Base-by-base conservation (phyloP, 164 flowering plant species). In the Protea cynaroides region DNA sequence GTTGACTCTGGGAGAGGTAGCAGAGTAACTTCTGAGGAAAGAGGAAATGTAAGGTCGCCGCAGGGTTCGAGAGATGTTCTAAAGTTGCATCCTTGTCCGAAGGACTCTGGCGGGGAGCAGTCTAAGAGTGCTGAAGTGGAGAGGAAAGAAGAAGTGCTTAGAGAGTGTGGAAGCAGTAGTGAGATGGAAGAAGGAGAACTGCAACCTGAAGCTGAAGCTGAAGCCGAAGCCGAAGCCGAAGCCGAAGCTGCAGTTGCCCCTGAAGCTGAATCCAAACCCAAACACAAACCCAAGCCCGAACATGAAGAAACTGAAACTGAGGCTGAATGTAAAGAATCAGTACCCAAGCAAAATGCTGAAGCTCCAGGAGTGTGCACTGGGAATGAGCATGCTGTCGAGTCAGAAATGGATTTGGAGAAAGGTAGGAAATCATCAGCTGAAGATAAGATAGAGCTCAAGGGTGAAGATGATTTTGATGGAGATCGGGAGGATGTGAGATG, bases 161-260 rank as follows among this genome's bases (percentile, higher is more conserved):
- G 55, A 61, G 86, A 81, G 75, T 78, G 86, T 63, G 71, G 71
- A 25, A 69, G 71, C 56, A 76, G 79, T 59, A 86, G 87, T 70
- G 96, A 87, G 69, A 89, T 84, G 86, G 98, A 88, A 75, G 96
- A 90, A 80, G 97, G 97, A 24, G 96, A 93, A 79, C 78, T 90
- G 34, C 82, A 86, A 71, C 90, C 88, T 7, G 92, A 84, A 36
- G 74, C 80, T 15, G 79, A 75, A 40, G 56, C 72, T 19, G 76
- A 67, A 57, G 67, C 73, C 25, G 76, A 56, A 22, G 51, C 74
- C 23, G 66, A 57, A n/a, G n/a, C n/a, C n/a, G n/a, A n/a, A 44
- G 70, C 46, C 43, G 74, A 49, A 13, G 46, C 66, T 37, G 72
- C 74, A 59, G 64, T 59, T 25, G 60, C 49, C 37, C 25, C 62